Percentiles rank a stretch among this genome's conserved stretches.
phyloP scores from a whole-genome alignment of 352 stramenopile genomes.

The Phytophthora sp. region DNA sequence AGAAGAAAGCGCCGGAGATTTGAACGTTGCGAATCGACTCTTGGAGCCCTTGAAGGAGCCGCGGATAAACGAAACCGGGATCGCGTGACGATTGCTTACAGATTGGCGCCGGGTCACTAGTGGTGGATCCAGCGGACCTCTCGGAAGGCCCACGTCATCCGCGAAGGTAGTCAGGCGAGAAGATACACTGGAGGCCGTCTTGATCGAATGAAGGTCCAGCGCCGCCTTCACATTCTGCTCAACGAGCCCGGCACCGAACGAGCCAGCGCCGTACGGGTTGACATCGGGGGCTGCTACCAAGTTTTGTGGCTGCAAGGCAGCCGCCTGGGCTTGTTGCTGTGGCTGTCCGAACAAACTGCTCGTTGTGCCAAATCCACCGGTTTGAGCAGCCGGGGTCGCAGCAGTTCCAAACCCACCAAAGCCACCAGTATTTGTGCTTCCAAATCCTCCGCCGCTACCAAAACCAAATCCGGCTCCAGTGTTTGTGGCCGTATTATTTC shows the following conservation, averaged over 20 bases:
- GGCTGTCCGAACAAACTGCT: constrained; percentile 43
- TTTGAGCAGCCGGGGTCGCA: constrained; percentile 33
- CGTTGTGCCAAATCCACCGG: constrained; percentile 41
- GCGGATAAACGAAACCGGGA: constrained; percentile 79
- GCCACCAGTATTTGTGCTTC: constrained; percentile 34
- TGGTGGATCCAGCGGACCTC: constrained; percentile 59
- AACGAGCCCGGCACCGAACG: constrained; percentile 59
- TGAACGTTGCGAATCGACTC: constrained; percentile 64
- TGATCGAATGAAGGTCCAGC: constrained; percentile 64
- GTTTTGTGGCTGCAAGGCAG: constrained; percentile 46
- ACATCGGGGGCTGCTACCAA: constrained; percentile 64
- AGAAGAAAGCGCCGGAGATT: constrained; percentile 29
- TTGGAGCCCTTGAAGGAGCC: constrained; percentile 79
- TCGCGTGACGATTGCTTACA: constrained; percentile 51
- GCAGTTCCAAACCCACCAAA: constrained; percentile 58
- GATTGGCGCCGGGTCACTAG: constrained; percentile 66
- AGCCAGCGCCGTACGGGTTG: constrained; percentile 63
- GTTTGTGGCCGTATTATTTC: constrained; percentile 30
- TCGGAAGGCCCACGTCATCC: constrained; percentile 74
- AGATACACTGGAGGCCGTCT: constrained; percentile 51
- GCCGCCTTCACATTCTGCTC: constrained; percentile 72
- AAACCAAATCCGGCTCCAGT: constrained; percentile 53
- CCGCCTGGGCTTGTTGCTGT: constrained; percentile 38
- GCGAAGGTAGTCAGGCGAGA: constrained; percentile 66
- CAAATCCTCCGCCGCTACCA: constrained; percentile 43